phyloP scores from a whole-genome alignment of 176 grass and related monocot species.

The Avena insularis region DNA sequence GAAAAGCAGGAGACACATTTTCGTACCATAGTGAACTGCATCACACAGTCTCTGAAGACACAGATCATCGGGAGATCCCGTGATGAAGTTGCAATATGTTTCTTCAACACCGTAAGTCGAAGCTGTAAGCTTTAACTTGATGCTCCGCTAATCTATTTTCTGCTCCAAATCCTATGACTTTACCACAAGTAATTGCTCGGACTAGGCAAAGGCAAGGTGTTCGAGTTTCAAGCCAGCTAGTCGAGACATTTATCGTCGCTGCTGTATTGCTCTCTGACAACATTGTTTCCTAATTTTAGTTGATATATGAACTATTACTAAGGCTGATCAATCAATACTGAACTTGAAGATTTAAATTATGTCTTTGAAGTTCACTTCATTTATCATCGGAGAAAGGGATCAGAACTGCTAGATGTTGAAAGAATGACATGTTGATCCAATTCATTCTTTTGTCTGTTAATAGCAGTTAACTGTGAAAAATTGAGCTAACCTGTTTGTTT shows the following conservation, averaged over 20 bases:
- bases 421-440: neutral
- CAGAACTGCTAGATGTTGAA: neutral
- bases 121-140: neutral
- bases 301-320: constrained; percentile 8
- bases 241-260: neutral
- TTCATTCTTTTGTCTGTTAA: neutral
- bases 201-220: neutral
- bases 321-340: neutral
- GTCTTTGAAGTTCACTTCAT: neutral
- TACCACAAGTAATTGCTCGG: neutral
- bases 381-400: neutral
- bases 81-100: constrained; percentile 92
- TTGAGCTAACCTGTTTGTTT: neutral
- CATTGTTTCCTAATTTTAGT: constrained; percentile 26
- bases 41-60: constrained; percentile 66
- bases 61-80: constrained; percentile 88
- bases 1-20: constrained; percentile 77
- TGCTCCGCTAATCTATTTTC: constrained; percentile 19
- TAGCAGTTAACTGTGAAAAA: constrained; percentile 16
- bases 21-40: constrained; percentile 69
- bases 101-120: constrained; percentile 88
- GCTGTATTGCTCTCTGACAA: neutral
- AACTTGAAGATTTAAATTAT: constrained; percentile 20
- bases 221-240: neutral
- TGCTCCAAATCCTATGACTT: neutral